phyloP scores from a whole-genome alignment of 78 protist genomes.

The Dictyostelium brefeldianum region DNA sequence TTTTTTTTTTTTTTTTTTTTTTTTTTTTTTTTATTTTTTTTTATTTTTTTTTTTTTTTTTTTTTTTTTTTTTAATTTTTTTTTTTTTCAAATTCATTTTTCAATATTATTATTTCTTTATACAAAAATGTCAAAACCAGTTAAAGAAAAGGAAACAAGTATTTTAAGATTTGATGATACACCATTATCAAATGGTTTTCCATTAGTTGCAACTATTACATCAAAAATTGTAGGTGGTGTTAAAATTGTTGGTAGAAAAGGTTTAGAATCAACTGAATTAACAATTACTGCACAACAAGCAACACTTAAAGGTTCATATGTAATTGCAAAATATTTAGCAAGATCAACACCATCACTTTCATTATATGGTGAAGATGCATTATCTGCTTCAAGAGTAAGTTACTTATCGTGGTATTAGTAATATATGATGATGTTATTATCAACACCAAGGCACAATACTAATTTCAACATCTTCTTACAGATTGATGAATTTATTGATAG shows the following conservation, averaged over 20 bases:
- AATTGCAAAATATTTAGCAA: slow-evolving; percentile 56
- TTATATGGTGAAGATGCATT: slow-evolving; percentile 55
- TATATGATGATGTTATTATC: no score
- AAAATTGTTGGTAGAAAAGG: slow-evolving; percentile 72
- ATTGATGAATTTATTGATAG: slow-evolving; percentile 59
- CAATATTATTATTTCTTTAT: not conserved
- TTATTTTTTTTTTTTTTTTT: not conserved
- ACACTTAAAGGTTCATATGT: slow-evolving; percentile 43
- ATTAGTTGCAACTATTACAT: slow-evolving; percentile 29
- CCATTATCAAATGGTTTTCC: slow-evolving; percentile 37
- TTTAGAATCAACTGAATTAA: slow-evolving; percentile 43
- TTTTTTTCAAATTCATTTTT: no score
- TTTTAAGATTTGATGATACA: slow-evolving; percentile 63
- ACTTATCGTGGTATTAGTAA: no score
- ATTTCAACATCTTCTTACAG: no score
- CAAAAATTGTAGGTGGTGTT: slow-evolving; percentile 49
- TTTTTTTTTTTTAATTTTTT: slow-evolving; percentile 10
- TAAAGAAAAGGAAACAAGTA: slow-evolving; percentile 34
- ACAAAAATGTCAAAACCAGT: not conserved
- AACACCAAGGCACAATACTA: no score
- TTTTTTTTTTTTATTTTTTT: not conserved
- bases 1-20: not conserved
- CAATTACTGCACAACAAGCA: not conserved
- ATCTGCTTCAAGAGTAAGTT: slow-evolving; percentile 48
- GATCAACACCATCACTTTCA: not conserved